Base-by-base conservation (phyloP, 768 basidiomycete species). In the Lentinula guzmanii region DNA sequence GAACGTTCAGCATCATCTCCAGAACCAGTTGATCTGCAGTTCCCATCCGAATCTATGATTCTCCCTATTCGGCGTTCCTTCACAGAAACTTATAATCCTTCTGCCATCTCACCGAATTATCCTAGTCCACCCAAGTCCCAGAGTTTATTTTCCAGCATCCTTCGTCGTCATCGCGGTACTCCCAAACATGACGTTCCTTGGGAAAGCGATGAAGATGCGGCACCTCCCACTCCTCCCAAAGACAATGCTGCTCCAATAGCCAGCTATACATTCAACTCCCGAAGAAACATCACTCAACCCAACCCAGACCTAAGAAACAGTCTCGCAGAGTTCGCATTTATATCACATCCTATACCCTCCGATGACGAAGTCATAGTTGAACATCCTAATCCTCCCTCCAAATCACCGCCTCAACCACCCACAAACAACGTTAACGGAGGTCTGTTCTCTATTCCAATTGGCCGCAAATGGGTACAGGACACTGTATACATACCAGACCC, bases 221-320 rank as follows among this genome's bases (percentile, higher is more conserved):
- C 73, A 1, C 79, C 80, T 15, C 78, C 80, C 3, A 71, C 76
- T 28, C 81, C 80, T 33, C 81, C 81, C 5, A 82, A 82, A 67
- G 81, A 82, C 62, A 70, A 70, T 37, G 67, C 59, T 71, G 66
- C 62, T 31, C 41, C 52, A 41, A 51, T 31, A 21, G 6, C 64
- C 64, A 43, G 60, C 45, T 51, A 61, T 58, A 60, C 33, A 35
- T 13, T 31, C 62, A 62, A 15, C 45, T 61, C 34, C 41, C 15
- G 55, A n/a, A 34, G 52, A 46, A 34, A 54, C 39, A 57, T 57
- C 58, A 16, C 58, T 45, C 5, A 52, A 15, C 33, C 65, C 28
- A 58, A 59, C 42, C 54, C 65, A 8, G 61, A 62, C 59, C 66
- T 60, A 58, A 65, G 65, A 64, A 70, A 61, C 33, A 77, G 76